Evolutionary conservation across 257 asterid species (phyloP).

Genomic region (Cynanchum wilfordii): DNA sequence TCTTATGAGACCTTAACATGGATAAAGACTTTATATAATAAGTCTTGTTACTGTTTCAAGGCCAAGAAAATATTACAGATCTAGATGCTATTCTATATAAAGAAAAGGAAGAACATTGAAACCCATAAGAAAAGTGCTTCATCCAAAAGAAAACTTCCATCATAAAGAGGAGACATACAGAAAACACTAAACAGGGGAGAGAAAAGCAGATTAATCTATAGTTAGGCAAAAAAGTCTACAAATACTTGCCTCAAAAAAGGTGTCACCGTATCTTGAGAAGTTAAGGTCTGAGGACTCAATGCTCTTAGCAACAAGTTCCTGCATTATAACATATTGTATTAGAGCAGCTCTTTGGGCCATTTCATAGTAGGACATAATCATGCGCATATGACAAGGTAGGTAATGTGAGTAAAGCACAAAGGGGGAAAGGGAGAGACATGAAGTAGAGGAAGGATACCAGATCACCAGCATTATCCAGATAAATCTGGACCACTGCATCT

Average conservation of each 20-base stretch:
- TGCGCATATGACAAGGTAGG: background rate
- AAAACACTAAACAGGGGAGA: background rate
- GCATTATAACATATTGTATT: conserved; percentile 22
- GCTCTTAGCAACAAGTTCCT: conserved; percentile 91
- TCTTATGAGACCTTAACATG: too few species aligned
- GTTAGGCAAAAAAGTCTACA: background rate
- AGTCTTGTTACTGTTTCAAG: background rate
- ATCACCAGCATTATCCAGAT: conserved; percentile 99
- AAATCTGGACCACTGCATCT: conserved; percentile 99
- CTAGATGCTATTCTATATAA: background rate
- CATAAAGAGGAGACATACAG: background rate
- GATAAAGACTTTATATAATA: too few species aligned
- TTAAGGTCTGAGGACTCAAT: conserved; percentile 80
- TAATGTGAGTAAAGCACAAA: background rate
- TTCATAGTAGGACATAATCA: background rate
- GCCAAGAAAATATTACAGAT: background rate
- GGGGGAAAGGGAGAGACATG: background rate
- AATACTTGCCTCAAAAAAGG: conserved; percentile 72
- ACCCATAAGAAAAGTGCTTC: background rate
- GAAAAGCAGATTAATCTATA: background rate
- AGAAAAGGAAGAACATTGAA: background rate
- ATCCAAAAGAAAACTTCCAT: background rate
- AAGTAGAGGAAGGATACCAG: conserved; percentile 45
- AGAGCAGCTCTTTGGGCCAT: background rate
- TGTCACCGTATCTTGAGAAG: conserved; percentile 93